These are phyloP conservation scores for Cercospora zeae-maydis DNA, from an alignment of 2,329 filamentous ascomycete species.

Conservation along the genomic window DNA sequence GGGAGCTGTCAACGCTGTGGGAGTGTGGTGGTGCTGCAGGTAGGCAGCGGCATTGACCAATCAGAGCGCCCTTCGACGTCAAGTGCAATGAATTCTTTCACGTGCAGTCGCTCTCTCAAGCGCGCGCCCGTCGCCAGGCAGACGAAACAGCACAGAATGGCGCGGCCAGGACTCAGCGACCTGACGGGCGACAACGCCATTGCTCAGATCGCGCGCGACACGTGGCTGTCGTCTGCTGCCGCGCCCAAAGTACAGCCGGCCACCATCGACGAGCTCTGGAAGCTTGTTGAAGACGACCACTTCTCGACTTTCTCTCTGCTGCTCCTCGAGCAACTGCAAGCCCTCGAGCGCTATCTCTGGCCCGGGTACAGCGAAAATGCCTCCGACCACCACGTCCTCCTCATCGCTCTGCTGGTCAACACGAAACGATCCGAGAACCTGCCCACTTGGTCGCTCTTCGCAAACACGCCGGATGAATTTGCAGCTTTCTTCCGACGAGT, in stretches of 20 bases:
- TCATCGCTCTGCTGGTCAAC: conserved; percentile 81
- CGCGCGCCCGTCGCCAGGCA: conserved; percentile 1
- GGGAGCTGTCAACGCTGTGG: background rate
- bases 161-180: conserved; percentile 64
- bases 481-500: conserved; percentile 84
- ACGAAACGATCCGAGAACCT: conserved; percentile 84
- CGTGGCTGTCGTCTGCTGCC: conserved; percentile 72
- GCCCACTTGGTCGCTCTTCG: conserved; percentile 82
- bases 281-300: conserved; percentile 73
- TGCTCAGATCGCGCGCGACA: conserved; percentile 70
- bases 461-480: conserved; percentile 74
- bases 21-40: background rate
- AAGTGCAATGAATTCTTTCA: background rate
- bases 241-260: conserved; percentile 69
- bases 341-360: conserved; percentile 92
- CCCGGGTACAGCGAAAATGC: conserved; percentile 76
- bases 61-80: background rate
- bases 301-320: conserved; percentile 76
- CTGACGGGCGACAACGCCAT: conserved; percentile 64
- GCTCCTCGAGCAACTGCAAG: conserved; percentile 83
- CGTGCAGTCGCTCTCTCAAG: background rate
- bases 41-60: background rate
- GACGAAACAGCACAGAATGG: conserved; percentile 19
- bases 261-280: conserved; percentile 86
- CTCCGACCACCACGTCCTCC: conserved; percentile 85